Evolutionary conservation across 192 early-diverging fungal species (phyloP), one percentile per base, ranked within the genome.

Genomic region (Backusella liffmaniae): DNA sequence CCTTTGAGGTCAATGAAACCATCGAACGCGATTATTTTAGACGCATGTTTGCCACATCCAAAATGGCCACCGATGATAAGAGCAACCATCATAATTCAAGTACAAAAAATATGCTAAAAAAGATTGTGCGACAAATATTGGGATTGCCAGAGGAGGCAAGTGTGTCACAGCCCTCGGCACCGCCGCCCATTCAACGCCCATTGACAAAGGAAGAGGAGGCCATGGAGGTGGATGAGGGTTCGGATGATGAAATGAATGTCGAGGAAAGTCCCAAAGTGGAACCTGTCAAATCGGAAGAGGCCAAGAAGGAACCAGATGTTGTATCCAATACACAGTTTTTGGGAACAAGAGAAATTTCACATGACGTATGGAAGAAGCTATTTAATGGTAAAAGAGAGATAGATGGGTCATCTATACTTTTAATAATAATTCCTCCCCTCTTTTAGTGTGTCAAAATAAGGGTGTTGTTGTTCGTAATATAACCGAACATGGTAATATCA

Each of bases 21-120:
- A 79, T 79, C 44, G 77, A 79, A 42, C 72, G 77, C 8, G 77
- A 79, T 29, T 79, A 79, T 16, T 79, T 79, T 39, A 44, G 67
- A 41, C 42, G 77, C 1, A 79, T 79, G 77, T 79, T 74, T 70
- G 77, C 77, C 2, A 79, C 77, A 1, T 79, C 72, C 13, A 79
- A 79, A 42, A 67, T 79, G 42, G 37, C 62, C 15, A 74, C 41
- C 6, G 77, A 79, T 6, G 77, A 79, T 39, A 53, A 32, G 32
- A 67, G 23, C 44, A 65, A 66, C 16, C 77, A 78, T 23, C 59
- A 78, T 12, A 70, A 65, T 12, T 59, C 68, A 13, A 67, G 62
- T n/a, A 79, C 77, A 4, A 73, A 62, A 23, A 36, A 39, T 21
- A 37, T 79, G 15, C 30, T 79, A 1, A 73, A 79, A 30, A 79